phyloP scores from a whole-genome alignment of 495 filamentous ascomycete genomes.

The Usnea hakonensis region DNA sequence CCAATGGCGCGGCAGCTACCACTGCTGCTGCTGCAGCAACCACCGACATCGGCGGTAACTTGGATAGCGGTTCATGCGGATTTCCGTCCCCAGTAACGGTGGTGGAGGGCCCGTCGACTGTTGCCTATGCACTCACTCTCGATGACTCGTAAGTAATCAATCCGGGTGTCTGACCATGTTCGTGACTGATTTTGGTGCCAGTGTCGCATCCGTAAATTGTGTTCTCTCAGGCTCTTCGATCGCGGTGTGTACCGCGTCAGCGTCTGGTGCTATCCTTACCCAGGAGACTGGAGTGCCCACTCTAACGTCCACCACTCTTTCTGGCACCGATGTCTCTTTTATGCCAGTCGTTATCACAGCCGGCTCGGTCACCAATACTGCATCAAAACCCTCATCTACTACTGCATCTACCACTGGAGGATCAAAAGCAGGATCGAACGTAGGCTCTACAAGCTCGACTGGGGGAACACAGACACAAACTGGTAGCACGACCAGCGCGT shows the following conservation, averaged over 20 bases:
- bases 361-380: slow-evolving; percentile 1
- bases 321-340: background rate
- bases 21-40: background rate
- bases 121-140: background rate
- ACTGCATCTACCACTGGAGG: background rate
- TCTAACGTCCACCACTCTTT: background rate
- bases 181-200: background rate
- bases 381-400: slow-evolving; percentile 1
- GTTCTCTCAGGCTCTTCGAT: background rate
- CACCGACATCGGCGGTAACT: background rate
- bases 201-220: background rate
- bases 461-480: background rate
- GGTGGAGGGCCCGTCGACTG: slow-evolving; percentile 8
- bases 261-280: background rate
- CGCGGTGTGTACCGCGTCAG: background rate
- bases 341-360: background rate
- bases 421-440: background rate
- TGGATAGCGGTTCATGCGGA: background rate
- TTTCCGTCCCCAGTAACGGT: slow-evolving; percentile 1
- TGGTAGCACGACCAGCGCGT: background rate
- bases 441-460: background rate
- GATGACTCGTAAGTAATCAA: background rate
- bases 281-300: background rate
- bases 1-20: background rate
- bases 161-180: no score